Base-by-base conservation (phyloP, 257 asterid genomes). In the Ehretia macrophylla region DNA sequence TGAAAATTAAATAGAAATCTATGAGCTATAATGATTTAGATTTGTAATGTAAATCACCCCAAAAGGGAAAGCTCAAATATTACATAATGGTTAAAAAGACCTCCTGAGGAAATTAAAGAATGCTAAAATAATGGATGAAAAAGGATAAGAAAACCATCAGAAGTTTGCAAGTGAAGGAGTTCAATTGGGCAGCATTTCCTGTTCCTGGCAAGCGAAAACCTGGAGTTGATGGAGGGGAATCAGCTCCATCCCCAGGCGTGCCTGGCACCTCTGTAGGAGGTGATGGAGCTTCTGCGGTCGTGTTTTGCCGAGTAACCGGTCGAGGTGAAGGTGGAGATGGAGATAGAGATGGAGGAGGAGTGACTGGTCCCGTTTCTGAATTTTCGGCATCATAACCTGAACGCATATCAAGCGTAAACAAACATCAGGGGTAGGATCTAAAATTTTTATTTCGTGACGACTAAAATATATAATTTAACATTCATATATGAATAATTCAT, bases 21-120 rank as follows among this genome's bases (percentile, higher is more conserved):
- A 27, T 6, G 4, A 27, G 35, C 35, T 1, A 42, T 2, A 42
- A 42, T 42, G 16, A 42, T 42, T 10, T 42, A 42, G 47, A 42
- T 11, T 42, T 42, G 47, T 42, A 1, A 14, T 42, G 47, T 10
- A 10, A 42, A 2, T 42, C 12, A 42, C 12, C 47, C 16, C 47
- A 10, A 42, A 42, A 42, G 47, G 3, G 8, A 10, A 42, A 42
- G 47, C 37, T 6, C n/a, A 51, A 20, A 10, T 20, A 51, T 20
- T 51, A 51, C 56, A 51, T 51, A 19, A 51, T 14, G 23, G 35
- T 13, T 5, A 47, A 47, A n/a, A 8, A 59, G 44, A 58, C 56
- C 69, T 72, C 81, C 73, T 0, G 69, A 72, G 50, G 72, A 86
- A n/a, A n/a, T n/a, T n/a, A n/a, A 75, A 75, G 83, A 86, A 83